phyloP scores from a whole-genome alignment of 139 green algal species.

The Picochlorum sp. region DNA sequence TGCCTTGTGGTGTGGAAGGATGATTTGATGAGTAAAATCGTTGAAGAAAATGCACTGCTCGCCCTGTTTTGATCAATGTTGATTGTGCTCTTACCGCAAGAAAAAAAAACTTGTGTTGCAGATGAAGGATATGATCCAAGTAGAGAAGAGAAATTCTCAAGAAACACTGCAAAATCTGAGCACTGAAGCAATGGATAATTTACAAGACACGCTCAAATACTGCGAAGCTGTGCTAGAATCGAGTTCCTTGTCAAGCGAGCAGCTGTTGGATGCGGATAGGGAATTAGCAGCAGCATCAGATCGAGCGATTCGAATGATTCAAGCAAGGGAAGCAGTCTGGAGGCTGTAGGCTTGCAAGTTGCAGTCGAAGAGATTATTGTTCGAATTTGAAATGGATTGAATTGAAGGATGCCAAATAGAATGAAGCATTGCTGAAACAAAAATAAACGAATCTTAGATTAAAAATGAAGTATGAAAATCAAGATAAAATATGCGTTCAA shows the following conservation, averaged over 20 bases:
- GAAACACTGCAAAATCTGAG: slow-evolving; percentile 4
- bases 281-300: slow-evolving; percentile 12
- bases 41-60: slow-evolving; percentile 1
- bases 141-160: background rate
- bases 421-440: too few species aligned
- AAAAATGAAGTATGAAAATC: too few species aligned
- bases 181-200: slow-evolving; percentile 11
- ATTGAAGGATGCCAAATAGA: background rate
- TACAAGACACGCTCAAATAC: slow-evolving; percentile 3
- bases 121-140: background rate
- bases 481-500: background rate
- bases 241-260: background rate
- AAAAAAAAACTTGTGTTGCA: too few species aligned
- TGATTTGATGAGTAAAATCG: background rate
- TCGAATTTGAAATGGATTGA: background rate
- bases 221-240: slow-evolving; percentile 5
- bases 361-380: too few species aligned
- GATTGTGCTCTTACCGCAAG: too few species aligned
- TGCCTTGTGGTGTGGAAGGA: background rate
- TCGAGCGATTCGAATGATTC: slow-evolving; percentile 10
- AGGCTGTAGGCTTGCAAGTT: background rate
- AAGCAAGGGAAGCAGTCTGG: slow-evolving; percentile 7
- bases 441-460: too few species aligned
- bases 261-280: slow-evolving; percentile 20
- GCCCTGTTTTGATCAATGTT: too few species aligned